Percentiles rank a stretch among this genome's conserved stretches.
Evolutionary conservation across 2,329 filamentous ascomycete genomes (phyloP).

Genomic region (Dissoconium aciculare): DNA sequence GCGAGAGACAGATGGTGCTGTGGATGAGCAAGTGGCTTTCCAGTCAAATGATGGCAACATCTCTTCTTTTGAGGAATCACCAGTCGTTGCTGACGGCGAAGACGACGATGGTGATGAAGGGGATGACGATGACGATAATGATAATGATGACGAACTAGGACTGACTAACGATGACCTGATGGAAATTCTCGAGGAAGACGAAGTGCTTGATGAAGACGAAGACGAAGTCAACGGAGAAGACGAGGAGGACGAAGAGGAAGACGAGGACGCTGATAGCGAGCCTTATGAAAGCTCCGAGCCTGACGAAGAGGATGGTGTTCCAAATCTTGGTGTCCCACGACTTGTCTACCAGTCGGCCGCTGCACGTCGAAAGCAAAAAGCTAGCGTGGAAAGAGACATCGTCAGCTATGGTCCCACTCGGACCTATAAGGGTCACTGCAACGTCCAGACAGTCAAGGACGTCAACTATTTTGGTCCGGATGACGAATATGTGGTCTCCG

Average conservation of each 20-base stretch:
- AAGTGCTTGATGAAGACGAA: constrained; percentile 15
- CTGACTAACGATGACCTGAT: not conserved
- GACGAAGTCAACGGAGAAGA: constrained; percentile 17
- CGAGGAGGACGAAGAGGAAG: constrained; percentile 15
- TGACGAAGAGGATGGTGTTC: constrained; percentile 25
- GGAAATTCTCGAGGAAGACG: constrained; percentile 8
- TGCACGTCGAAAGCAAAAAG: constrained; percentile 32
- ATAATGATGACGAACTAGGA: constrained; percentile 3
- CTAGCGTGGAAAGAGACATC: constrained; percentile 39
- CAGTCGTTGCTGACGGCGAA: constrained; percentile 12
- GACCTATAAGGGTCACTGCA: constrained; percentile 49
- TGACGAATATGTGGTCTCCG: constrained; percentile 54
- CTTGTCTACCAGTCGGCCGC: constrained; percentile 36
- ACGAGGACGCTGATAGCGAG: constrained; percentile 12
- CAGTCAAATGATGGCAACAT: constrained; percentile 7
- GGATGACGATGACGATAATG: constrained; percentile 9
- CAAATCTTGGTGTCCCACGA: constrained; percentile 18
- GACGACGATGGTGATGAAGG: constrained; percentile 5
- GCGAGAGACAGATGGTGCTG: constrained; percentile 9
- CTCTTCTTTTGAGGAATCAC: constrained; percentile 8
- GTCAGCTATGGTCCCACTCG: constrained; percentile 43
- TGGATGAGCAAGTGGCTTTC: constrained; percentile 8
- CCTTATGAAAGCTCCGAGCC: constrained; percentile 21
- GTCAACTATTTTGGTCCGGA: constrained; percentile 53
- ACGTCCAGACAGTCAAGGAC: constrained; percentile 53